Conservation (phyloP, 2,329 filamentous ascomycete species). For the Colletotrichum sp. region DNA sequence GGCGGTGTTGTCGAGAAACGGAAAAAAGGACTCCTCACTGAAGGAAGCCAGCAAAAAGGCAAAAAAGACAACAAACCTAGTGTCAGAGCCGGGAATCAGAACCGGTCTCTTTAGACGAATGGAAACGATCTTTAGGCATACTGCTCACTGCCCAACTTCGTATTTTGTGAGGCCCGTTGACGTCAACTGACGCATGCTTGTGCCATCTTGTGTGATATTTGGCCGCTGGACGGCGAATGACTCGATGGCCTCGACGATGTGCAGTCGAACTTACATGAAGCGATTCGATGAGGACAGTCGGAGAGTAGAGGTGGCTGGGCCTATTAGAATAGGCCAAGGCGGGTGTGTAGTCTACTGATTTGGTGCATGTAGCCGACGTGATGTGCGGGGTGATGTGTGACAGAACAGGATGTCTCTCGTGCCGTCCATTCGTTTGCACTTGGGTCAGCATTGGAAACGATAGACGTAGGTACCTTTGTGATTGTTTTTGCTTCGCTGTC, state of each 20-base stretch:
- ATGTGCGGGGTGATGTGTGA: neutral
- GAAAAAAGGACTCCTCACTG: neutral
- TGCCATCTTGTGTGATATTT: neutral
- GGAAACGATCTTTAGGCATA: neutral
- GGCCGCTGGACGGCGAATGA: neutral
- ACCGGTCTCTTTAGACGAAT: slow-evolving; percentile 4
- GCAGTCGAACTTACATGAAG: neutral
- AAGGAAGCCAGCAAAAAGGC: neutral
- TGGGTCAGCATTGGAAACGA: neutral
- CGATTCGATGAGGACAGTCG: neutral
- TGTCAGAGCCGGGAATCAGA: neutral
- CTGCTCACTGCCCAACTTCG: neutral
- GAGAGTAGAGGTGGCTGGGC: neutral
- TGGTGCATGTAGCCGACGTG: neutral
- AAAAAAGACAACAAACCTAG: neutral
- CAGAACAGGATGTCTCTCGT: neutral
- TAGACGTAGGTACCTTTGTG: neutral
- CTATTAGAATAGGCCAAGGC: neutral
- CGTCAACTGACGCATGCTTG: neutral
- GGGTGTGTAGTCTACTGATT: neutral
- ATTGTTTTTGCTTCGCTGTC: neutral
- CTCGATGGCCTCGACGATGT: neutral
- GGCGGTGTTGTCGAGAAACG: neutral
- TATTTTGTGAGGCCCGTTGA: neutral
- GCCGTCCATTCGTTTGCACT: neutral